Evolutionary conservation across 257 asterid genomes (phyloP).

Genomic region (Jacaranda mimosifolia): DNA sequence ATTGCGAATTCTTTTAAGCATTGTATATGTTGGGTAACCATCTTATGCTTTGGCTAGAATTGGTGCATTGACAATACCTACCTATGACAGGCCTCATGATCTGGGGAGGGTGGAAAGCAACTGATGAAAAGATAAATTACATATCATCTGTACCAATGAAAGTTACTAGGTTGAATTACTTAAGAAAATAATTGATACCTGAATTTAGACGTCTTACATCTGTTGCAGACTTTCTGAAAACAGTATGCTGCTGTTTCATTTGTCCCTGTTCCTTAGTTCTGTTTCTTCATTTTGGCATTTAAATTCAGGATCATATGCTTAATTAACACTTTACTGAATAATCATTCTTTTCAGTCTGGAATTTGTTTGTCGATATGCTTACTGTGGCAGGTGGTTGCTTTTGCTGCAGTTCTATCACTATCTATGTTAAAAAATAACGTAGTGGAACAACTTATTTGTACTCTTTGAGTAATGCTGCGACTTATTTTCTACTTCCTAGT

Average conservation of each 20-base stretch:
- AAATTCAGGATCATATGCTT: not conserved
- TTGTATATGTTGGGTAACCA: not conserved
- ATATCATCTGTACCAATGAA: too few relatives aligned
- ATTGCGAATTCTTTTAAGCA: too few relatives aligned
- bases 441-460: not conserved
- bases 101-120: conserved; percentile 14
- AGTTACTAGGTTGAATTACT: conserved; percentile 6
- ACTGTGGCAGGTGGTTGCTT: not conserved
- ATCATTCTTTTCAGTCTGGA: not conserved
- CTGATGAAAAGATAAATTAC: not conserved
- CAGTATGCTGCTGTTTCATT: not conserved
- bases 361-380: not conserved
- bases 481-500: not conserved
- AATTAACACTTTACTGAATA: not conserved
- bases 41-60: not conserved
- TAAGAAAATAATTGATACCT: conserved; percentile 16
- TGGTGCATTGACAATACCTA: not conserved
- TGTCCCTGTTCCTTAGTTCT: not conserved
- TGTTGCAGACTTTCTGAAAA: not conserved
- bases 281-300: not conserved
- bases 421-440: not conserved
- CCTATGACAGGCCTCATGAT: not conserved
- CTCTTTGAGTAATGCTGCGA: not conserved
- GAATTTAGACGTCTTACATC: not conserved
- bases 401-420: not conserved